These are phyloP conservation scores for Penicillium crustosum DNA, from an alignment of 2,329 filamentous ascomycete genomes.

Conservation along the genomic window DNA sequence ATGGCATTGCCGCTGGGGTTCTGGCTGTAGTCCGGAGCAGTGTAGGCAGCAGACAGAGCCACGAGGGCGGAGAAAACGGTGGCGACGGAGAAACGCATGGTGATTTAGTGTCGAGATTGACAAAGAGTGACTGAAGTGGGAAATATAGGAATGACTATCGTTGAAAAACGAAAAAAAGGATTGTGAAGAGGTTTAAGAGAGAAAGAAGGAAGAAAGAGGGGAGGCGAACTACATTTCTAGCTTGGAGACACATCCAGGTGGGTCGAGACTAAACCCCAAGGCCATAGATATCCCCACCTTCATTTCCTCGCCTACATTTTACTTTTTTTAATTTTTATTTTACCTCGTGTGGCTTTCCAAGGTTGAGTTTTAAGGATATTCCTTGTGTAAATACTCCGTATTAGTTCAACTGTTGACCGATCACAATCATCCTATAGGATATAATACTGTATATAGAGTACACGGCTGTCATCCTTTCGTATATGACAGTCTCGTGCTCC, in stretches of 20 bases:
- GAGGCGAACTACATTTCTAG: slow-evolving; percentile 16
- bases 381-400: background rate
- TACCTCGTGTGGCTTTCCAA: background rate
- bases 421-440: background rate
- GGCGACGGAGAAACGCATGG: slow-evolving; percentile 43
- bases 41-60: slow-evolving; percentile 41
- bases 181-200: slow-evolving; percentile 23
- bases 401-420: background rate
- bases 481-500: background rate
- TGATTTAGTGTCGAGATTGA: slow-evolving; percentile 19
- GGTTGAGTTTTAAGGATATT: no score
- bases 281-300: background rate
- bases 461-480: background rate
- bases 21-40: slow-evolving; percentile 37
- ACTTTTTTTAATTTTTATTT: background rate
- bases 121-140: slow-evolving; percentile 31
- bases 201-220: slow-evolving; percentile 9
- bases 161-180: slow-evolving; percentile 20
- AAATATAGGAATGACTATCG: slow-evolving; percentile 14
- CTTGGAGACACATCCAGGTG: background rate
- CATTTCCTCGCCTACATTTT: background rate
- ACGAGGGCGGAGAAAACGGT: slow-evolving; percentile 40
- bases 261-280: background rate
- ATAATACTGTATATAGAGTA: background rate
- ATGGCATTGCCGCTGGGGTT: slow-evolving; percentile 56